Base-by-base conservation (phyloP, 108 stramenopile species). In the Thalassiosira profunda region DNA sequence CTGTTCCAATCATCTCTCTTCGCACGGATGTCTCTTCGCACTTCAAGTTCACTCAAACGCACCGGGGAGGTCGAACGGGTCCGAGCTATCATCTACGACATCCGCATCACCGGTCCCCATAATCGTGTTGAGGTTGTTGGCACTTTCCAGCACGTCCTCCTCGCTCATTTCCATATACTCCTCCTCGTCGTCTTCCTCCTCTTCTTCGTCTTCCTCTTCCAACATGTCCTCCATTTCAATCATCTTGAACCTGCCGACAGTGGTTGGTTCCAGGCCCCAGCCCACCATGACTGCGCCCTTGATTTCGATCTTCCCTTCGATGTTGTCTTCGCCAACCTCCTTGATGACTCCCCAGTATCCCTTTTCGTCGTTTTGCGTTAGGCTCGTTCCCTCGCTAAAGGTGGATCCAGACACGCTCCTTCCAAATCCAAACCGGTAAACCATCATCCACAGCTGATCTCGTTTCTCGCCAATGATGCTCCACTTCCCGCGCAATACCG, bases 401-500 rank as follows among this genome's bases (percentile, higher is more conserved):
- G 85, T 86, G 8, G 84, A 83, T n/a, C 89, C 89, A 46, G 85
- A 85, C 17, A 90, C 92, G 29, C 80, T 79, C 29, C 92, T 67
- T 30, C 92, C 92, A 71, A 89, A 93, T 0, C 92, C 92, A 74
- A 93, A 93, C 7, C 89, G 79, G 66, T 71, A 85, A 5, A 90
- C 80, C 70, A 85, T 84, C 86, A 93, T 93, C 92, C 92, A 93
- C 9, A 93, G 56, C 44, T 90, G 84, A 80, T 93, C 89, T 1
- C 81, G 49, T 30, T 86, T 63, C n/a, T 85, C 57, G 17, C 89
- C 92, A 40, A 93, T 71, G 37, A 90, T 74, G 52, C 83, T 74
- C 79, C 85, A 93, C 67, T 86, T 90, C 9, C 92, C 92, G 4
- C 92, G 79, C 41, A 90, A 59, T 47, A 90, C 71, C 7, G 70